These are phyloP conservation scores for Phylloporus sp. DNA, from an alignment of 768 basidiomycete genomes.

Conservation along the genomic window DNA sequence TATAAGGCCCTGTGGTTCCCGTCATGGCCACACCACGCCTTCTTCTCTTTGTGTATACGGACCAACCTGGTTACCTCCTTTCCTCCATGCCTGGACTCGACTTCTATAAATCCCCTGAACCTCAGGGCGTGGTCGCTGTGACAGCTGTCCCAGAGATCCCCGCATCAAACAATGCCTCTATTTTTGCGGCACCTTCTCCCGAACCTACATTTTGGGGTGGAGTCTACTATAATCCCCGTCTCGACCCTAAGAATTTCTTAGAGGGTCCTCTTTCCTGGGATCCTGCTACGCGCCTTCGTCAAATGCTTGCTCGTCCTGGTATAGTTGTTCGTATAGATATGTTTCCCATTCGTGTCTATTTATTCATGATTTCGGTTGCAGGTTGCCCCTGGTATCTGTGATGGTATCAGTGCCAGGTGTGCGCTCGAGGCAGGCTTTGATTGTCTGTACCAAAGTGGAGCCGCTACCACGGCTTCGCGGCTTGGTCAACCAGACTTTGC, in stretches of 20 bases:
- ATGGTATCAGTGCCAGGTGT: slow-evolving; percentile 75
- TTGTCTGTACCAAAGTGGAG: slow-evolving; percentile 76
- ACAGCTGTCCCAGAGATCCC: slow-evolving; percentile 4
- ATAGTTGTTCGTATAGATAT: slow-evolving; percentile 54
- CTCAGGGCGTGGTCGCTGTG: background rate
- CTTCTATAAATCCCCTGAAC: slow-evolving; percentile 24
- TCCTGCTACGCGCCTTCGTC: slow-evolving; percentile 66
- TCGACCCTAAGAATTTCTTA: slow-evolving; percentile 64
- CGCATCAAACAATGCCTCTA: background rate
- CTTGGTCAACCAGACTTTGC: slow-evolving; percentile 76
- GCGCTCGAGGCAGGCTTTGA: slow-evolving; percentile 76
- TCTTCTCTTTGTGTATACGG: slow-evolving; percentile 19
- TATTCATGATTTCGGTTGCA: slow-evolving; percentile 21
- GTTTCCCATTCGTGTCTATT: background rate
- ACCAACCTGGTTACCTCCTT: slow-evolving; percentile 4
- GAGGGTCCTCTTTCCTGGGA: slow-evolving; percentile 65
- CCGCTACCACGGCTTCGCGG: slow-evolving; percentile 75
- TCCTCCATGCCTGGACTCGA: slow-evolving; percentile 33
- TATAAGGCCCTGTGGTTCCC: slow-evolving; percentile 19
- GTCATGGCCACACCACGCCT: background rate
- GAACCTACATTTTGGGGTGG: slow-evolving; percentile 10
- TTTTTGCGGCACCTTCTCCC: slow-evolving; percentile 7
- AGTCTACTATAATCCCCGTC: slow-evolving; percentile 60
- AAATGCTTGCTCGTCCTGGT: slow-evolving; percentile 64
- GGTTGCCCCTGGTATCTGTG: slow-evolving; percentile 76